Evolutionary conservation across 2,329 filamentous ascomycete genomes (phyloP).

Genomic region (Colletotrichum sp.): DNA sequence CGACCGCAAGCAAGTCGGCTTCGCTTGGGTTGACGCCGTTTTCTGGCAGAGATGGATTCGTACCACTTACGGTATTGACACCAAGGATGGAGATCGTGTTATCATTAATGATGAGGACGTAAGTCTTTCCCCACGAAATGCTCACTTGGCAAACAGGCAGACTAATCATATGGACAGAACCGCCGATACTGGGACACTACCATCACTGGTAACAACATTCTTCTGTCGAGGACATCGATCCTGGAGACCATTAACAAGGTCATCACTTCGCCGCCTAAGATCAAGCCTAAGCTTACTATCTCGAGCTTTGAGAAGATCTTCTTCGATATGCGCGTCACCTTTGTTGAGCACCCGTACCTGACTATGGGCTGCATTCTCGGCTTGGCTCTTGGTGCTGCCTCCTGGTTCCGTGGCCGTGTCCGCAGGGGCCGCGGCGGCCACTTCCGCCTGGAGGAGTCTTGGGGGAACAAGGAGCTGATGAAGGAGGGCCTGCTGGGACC

Average conservation of each 20-base stretch:
- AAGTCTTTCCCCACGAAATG: constrained; percentile 48
- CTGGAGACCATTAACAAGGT: constrained; percentile 83
- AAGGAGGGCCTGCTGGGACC: constrained; percentile 68
- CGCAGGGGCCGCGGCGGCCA: constrained; percentile 60
- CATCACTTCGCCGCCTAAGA: constrained; percentile 70
- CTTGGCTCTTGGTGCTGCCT: constrained; percentile 55
- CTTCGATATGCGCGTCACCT: constrained; percentile 65
- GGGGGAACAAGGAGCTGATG: constrained; percentile 56
- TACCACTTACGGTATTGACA: constrained; percentile 92
- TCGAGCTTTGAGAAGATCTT: constrained; percentile 74
- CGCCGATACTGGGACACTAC: constrained; percentile 95
- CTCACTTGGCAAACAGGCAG: not conserved
- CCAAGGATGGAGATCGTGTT: constrained; percentile 86
- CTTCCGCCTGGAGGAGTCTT: constrained; percentile 66
- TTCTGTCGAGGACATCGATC: constrained; percentile 87
- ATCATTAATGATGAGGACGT: constrained; percentile 98
- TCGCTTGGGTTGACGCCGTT: constrained; percentile 95
- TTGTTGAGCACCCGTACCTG: constrained; percentile 64
- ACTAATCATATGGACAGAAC: constrained; percentile 59
- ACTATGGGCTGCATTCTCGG: constrained; percentile 63
- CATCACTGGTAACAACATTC: constrained; percentile 86
- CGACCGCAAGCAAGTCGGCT: constrained; percentile 86
- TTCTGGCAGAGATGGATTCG: constrained; percentile 98
- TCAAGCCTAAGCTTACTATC: constrained; percentile 80
- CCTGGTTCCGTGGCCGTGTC: constrained; percentile 60